Base-by-base conservation (phyloP, 2,329 filamentous ascomycete species). In the Proliferodiscus dingleyae region DNA sequence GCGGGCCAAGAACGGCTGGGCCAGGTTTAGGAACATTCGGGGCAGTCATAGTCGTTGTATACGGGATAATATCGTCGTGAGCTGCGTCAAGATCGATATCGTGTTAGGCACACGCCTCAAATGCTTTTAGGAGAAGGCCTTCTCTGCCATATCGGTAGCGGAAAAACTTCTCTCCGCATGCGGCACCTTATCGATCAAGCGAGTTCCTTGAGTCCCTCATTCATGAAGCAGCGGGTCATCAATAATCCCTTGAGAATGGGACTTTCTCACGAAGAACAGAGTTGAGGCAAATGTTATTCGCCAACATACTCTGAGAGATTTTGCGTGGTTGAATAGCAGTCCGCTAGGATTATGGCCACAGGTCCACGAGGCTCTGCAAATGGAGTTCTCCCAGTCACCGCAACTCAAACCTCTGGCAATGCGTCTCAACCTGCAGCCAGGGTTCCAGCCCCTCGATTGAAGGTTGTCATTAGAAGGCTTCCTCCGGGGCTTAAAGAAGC, bases 401-500 rank as follows among this genome's bases (percentile, higher is more conserved):
- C 68, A 8, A 64, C 69, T 18, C 69, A 72, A 33, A 69, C 71
- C 2, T 49, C 71, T 65, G 57, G 71, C 64, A 61, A 50, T 49
- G 59, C 68, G n/a, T 57, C 64, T 29, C 65, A 71, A 36, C 47
- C 67, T 23, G 53, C 66, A 5, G 60, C 68, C 37, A 82, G 74
- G 64, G 66, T 70, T 42, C 58, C 67, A 29, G 69, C 70, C 45
- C 55, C 55, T 3, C 85, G 87, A 48, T 77, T 94, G 60, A 97
- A 97, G 71, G 75, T 95, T 10, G 74, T 94, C 19, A 74, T 96
- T 44, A 82, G 94, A 42, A 80, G 91, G 46, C 77, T 98, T 3
- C 88, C 93, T 8, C 90, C 93, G 1, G 88, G 85, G 7, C 74
- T 98, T 64, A 94, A 87, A 0, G 78, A 87, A 60, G 67, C 75